phyloP scores from a whole-genome alignment of 2,329 filamentous ascomycete species.

The Diplodia sapinea region DNA sequence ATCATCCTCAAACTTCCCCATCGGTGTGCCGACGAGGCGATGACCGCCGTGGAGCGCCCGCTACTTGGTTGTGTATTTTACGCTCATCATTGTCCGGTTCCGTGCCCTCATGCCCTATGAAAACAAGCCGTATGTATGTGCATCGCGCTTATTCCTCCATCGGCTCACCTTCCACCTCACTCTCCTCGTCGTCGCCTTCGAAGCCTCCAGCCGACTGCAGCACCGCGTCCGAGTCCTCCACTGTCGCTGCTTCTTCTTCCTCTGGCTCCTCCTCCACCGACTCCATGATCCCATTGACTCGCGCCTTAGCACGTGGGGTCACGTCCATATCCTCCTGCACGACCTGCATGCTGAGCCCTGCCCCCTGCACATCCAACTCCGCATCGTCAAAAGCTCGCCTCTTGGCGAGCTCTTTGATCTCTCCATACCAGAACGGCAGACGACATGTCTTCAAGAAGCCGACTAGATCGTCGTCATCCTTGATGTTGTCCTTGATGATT shows the following conservation, averaged over 20 bases:
- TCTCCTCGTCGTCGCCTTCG: conserved; percentile 39
- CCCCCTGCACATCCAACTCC: conserved; percentile 32
- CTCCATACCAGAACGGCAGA: conserved; percentile 71
- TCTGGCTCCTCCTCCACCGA: conserved; percentile 28
- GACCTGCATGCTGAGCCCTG: conserved; percentile 19
- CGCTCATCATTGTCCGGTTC: conserved; percentile 4
- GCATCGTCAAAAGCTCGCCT: conserved; percentile 20
- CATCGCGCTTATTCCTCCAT: conserved; percentile 41
- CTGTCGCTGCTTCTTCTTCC: conserved; percentile 13
- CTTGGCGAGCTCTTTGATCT: conserved; percentile 48
- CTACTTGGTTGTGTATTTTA: conserved; percentile 9
- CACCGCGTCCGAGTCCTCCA: conserved; percentile 27
- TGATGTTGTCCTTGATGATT: conserved; percentile 72
- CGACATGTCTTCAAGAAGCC: conserved; percentile 70
- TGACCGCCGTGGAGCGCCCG: conserved; percentile 10
- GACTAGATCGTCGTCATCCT: conserved; percentile 71
- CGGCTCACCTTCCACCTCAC: conserved; percentile 38
- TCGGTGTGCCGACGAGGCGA: conserved; percentile 20
- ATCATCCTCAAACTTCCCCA: conserved; percentile 28
- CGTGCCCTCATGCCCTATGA: conserved; percentile 11
- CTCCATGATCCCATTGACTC: conserved; percentile 28
- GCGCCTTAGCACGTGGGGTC: conserved; percentile 26
- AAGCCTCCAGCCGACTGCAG: conserved; percentile 35
- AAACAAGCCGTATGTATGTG: conserved; percentile 14
- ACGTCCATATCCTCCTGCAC: conserved; percentile 26